Conservation (phyloP, 257 asterid genomes). For the Ilex asprella region DNA sequence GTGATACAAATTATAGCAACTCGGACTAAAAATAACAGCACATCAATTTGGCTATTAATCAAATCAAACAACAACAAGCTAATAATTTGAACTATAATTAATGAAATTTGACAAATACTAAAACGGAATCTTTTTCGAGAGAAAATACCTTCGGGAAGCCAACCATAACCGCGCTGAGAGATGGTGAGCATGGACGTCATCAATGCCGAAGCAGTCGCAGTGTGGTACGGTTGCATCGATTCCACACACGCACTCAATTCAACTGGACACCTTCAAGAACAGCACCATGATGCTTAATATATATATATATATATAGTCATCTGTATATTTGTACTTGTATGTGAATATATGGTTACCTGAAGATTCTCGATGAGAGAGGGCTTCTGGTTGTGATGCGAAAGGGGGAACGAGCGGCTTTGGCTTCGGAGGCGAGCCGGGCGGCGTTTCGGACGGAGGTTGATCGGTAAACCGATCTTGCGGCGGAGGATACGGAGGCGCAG, state of each 20-base stretch:
- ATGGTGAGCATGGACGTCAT: slow-evolving; percentile 23
- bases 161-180: slow-evolving; percentile 20
- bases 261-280: slow-evolving; percentile 19
- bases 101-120: too few species aligned
- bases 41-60: not conserved
- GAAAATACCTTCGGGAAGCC: slow-evolving; percentile 23
- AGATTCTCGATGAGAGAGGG: slow-evolving; percentile 14
- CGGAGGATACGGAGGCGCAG: slow-evolving; percentile 1
- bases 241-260: slow-evolving; percentile 19
- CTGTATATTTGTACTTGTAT: not conserved
- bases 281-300: not conserved
- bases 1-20: too few species aligned
- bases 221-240: slow-evolving; percentile 23
- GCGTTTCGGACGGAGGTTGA: slow-evolving; percentile 16
- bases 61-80: not conserved
- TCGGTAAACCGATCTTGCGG: slow-evolving; percentile 19
- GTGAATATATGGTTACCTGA: slow-evolving; percentile 11
- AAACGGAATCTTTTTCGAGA: not conserved
- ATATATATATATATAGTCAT: not conserved
- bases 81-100: too few species aligned
- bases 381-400: slow-evolving; percentile 14
- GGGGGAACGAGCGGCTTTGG: slow-evolving; percentile 12
- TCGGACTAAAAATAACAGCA: not conserved
- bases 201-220: slow-evolving; percentile 22
- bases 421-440: slow-evolving; percentile 7